phyloP scores from a whole-genome alignment of 2,329 filamentous ascomycete species.

The Xylariaceae sp. region DNA sequence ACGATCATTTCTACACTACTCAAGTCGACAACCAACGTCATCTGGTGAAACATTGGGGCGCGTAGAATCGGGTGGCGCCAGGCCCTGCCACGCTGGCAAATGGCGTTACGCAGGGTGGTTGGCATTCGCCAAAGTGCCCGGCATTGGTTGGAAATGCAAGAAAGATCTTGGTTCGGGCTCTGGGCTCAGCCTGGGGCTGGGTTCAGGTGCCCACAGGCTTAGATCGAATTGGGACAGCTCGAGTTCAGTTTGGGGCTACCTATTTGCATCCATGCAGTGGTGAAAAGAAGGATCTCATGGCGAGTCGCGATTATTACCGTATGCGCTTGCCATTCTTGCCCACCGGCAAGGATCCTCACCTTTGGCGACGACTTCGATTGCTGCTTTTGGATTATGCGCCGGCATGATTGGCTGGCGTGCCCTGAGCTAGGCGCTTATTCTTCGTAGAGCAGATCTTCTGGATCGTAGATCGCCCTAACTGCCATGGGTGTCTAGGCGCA shows the following conservation, averaged over 20 bases:
- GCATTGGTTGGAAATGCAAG: neutral
- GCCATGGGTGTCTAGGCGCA: neutral
- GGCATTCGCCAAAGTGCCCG: neutral
- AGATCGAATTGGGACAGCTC: neutral
- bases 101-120: neutral
- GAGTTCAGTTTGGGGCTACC: neutral
- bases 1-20: neutral
- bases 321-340: neutral
- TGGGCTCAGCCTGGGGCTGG: neutral
- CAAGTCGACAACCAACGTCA: neutral
- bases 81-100: neutral
- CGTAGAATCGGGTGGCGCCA: neutral
- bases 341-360: neutral
- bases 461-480: neutral
- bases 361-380: neutral
- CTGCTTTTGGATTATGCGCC: slow-evolving; percentile 3
- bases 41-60: neutral
- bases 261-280: neutral
- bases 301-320: neutral
- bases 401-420: slow-evolving; percentile 3
- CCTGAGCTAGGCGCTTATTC: neutral
- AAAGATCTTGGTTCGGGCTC: slow-evolving; percentile 5
- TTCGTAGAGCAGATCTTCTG: neutral
- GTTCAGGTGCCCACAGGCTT: neutral
- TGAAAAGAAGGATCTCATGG: neutral